Conservation (phyloP, 2,329 filamentous ascomycete genomes). For the Penicillium sp. region DNA sequence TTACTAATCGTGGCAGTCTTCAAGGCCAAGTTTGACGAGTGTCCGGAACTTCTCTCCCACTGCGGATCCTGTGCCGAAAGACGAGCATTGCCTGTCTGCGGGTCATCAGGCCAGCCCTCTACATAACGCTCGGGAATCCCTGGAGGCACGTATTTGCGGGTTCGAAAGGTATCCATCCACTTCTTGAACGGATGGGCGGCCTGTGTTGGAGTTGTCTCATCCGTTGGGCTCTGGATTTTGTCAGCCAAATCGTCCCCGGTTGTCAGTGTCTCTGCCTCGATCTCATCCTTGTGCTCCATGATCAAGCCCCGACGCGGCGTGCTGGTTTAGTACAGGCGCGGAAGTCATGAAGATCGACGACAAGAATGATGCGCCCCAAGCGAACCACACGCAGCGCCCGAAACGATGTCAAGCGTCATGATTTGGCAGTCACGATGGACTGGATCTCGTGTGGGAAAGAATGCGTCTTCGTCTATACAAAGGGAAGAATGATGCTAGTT, state of each 20-base stretch:
- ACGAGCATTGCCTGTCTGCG: constrained; percentile 1
- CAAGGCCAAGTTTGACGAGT: constrained; percentile 77
- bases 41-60: constrained; percentile 70
- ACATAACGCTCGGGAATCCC: constrained; percentile 30
- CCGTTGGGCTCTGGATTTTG: constrained; percentile 7
- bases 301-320: constrained; percentile 9
- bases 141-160: constrained; percentile 22
- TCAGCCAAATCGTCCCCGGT: constrained; percentile 2
- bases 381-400: constrained; percentile 5
- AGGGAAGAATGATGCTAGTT: background rate
- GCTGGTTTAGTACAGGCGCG: constrained; percentile 1
- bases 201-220: constrained; percentile 3
- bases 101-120: constrained; percentile 37
- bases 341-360: constrained; percentile 13
- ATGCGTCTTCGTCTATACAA: background rate
- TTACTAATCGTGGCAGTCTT: constrained; percentile 80
- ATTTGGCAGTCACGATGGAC: constrained; percentile 17
- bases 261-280: constrained; percentile 2
- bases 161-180: constrained; percentile 42
- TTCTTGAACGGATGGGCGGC: constrained; percentile 32
- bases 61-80: constrained; percentile 35
- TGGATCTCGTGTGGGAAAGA: constrained; percentile 1
- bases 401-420: constrained; percentile 8
- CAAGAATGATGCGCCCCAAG: background rate
- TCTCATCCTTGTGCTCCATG: constrained; percentile 8